Conservation (phyloP, 1,139 yeast genomes). For the Wickerhamiella infanticola region DNA sequence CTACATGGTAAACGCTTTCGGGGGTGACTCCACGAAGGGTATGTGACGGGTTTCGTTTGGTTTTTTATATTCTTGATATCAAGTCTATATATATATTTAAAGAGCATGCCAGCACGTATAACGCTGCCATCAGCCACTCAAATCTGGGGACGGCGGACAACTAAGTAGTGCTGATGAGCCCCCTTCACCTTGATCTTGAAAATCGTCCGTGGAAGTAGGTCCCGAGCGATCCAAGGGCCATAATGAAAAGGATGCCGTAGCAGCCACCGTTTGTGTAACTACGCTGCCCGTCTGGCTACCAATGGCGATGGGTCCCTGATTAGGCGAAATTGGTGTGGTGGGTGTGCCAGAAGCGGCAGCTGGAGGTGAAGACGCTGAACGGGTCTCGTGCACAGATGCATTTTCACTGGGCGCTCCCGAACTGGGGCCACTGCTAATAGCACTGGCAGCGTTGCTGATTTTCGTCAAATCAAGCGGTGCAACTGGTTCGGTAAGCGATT, state of each 20-base stretch:
- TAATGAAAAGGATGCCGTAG: no score
- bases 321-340: neutral
- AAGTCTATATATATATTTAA: no score
- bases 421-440: no score
- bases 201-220: neutral
- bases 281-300: neutral
- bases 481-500: neutral
- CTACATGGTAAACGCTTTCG: no score
- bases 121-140: neutral
- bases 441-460: neutral
- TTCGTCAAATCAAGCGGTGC: neutral
- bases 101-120: no score
- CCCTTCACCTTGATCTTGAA: constrained; percentile 3
- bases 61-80: no score
- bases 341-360: neutral
- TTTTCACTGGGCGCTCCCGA: no score
- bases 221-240: constrained; percentile 1
- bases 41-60: no score
- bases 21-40: no score
- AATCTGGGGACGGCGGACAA: constrained; percentile 16
- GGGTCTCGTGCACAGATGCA: no score
- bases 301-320: neutral
- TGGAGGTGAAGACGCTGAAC: neutral
- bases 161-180: constrained; percentile 14
- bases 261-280: neutral